A percentile compares a stretch with the other conserved stretches of the same genome.
These are phyloP conservation scores for Euphorbia pulcherrima DNA, from an alignment of 345 rosid genomes.

Conservation along the genomic window DNA sequence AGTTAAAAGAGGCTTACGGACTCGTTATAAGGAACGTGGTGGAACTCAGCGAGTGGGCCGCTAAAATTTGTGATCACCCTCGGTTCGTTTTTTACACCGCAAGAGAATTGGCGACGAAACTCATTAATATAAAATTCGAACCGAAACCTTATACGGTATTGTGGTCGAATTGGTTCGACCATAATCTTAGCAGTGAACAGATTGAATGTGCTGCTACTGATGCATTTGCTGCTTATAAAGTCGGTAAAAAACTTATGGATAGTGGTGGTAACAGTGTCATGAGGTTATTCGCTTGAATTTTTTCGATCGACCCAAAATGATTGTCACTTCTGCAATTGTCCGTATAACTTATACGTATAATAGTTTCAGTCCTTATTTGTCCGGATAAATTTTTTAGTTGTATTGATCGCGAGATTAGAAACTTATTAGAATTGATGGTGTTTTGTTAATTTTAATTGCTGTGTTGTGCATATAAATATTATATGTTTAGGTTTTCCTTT, in stretches of 20 bases:
- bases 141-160: conserved; percentile 20
- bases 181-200: conserved; percentile 19
- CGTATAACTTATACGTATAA: too few species aligned
- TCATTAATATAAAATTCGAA: conserved; percentile 12
- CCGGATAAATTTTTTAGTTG: too few species aligned
- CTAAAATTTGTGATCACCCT: conserved; percentile 27
- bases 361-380: too few species aligned
- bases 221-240: conserved; percentile 29
- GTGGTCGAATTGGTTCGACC: conserved; percentile 35
- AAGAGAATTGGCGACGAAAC: conserved; percentile 24
- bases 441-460: too few species aligned
- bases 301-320: background rate
- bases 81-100: conserved; percentile 16
- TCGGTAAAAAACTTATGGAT: conserved; percentile 30
- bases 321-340: too few species aligned
- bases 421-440: too few species aligned
- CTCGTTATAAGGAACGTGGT: conserved; percentile 22
- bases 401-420: too few species aligned
- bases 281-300: conserved; percentile 20
- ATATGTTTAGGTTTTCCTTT: too few species aligned
- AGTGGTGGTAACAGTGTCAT: conserved; percentile 24
- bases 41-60: conserved; percentile 29
- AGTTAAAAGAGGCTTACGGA: conserved; percentile 13
- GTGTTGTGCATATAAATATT: too few species aligned
- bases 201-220: conserved; percentile 27